These are phyloP conservation scores for Stromatinia cepivora DNA, from an alignment of 2,329 filamentous ascomycete species.

Conservation along the genomic window DNA sequence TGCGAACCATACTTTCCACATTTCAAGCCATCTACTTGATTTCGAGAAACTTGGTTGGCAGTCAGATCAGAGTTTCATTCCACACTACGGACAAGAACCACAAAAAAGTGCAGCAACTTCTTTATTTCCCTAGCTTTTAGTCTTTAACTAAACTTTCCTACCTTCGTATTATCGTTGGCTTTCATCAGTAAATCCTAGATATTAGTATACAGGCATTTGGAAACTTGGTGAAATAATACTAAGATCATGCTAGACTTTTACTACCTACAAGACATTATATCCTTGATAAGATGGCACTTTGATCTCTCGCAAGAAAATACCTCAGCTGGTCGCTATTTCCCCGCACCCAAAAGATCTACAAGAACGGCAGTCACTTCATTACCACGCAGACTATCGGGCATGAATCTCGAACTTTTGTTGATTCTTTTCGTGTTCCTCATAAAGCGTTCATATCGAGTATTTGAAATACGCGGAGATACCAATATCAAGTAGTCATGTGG, in stretches of 20 bases:
- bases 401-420: not conserved
- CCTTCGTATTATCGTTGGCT: not conserved
- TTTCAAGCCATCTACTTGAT: not conserved
- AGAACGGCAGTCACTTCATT: not conserved
- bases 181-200: not conserved
- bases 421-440: not conserved
- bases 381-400: not conserved
- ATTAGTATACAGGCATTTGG: too few relatives aligned
- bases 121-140: not conserved
- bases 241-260: not conserved
- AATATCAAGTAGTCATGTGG: not conserved
- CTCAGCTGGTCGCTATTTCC: not conserved
- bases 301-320: not conserved
- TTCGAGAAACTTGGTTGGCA: not conserved
- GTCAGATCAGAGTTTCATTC: not conserved
- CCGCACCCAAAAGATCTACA: constrained; percentile 3
- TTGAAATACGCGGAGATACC: constrained; percentile 9
- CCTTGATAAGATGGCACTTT: not conserved
- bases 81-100: not conserved
- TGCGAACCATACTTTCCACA: not conserved
- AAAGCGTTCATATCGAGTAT: not conserved
- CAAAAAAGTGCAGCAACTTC: not conserved
- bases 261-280: not conserved
- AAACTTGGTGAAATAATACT: not conserved
- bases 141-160: not conserved